Evolutionary conservation across 2,329 filamentous ascomycete species (phyloP), one percentile per base, ranked within the genome.

Genomic region (Alternaria sp.): DNA sequence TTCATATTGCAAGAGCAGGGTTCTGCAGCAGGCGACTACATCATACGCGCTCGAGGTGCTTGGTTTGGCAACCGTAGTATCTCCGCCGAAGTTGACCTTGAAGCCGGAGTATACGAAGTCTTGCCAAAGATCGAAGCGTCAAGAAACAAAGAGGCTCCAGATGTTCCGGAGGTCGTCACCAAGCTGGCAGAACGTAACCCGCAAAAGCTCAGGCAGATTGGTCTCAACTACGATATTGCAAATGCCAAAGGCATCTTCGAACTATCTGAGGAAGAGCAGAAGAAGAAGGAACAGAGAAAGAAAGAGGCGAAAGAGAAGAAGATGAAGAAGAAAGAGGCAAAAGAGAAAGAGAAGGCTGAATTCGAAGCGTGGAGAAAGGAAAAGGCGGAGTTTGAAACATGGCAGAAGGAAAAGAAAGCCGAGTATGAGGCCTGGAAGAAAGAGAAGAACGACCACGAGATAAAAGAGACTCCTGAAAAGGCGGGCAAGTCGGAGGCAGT

Each of bases 31-130:
- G 82, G 84, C 6, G 83, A 87, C 28, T 86, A 87, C 64, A 84
- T 87, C 44, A 83, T 87, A 7, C 85, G 85, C 50, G 86, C 84
- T 49, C 64, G 84, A 70, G 64, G 85, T 75, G 70, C 83, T 78
- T 78, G 74, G 69, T 83, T 83, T 75, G 91, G 92, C 84, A 88
- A 84, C 14, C 89, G 93, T 9, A 91, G 90, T 6, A 89, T 94
- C 55, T 93, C 90, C 53, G 89, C 92, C 3, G 92, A 96, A 75
- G 85, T 95, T 18, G 85, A 90, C 26, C 87, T 96, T 45, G 87
- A 91, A 21, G 86, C 89, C 0, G 93, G 93, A 7, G 87, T 85
- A 37, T 96, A 96, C 78, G 87, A 88, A 25, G 87, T 96, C 6
- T 82, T 92, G 18, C 87, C 94, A 75, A 93, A 92, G 73, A 86